Percentiles rank a stretch among this genome's conserved stretches.
Conservation (phyloP, 1,139 yeast species). For the Diutina catenulata region DNA sequence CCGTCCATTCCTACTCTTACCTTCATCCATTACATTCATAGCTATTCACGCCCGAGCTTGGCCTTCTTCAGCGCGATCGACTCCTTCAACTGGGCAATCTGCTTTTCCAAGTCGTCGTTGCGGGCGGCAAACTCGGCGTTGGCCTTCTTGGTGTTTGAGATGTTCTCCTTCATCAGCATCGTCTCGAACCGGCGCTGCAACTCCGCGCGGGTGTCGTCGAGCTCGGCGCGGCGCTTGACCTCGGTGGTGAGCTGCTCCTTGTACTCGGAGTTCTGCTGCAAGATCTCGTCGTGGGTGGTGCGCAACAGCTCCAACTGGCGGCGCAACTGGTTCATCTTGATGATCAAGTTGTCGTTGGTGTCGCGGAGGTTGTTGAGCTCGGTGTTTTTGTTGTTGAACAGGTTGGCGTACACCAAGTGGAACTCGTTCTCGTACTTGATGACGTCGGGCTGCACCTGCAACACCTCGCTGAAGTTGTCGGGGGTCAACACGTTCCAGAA, state of each 20-base stretch:
- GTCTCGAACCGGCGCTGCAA: slow-evolving; percentile 22
- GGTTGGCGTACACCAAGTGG: slow-evolving; percentile 29
- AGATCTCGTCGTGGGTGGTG: slow-evolving; percentile 28
- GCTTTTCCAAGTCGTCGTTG: slow-evolving; percentile 25
- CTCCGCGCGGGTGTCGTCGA: slow-evolving; percentile 7
- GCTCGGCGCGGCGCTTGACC: not conserved
- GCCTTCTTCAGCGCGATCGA: slow-evolving; percentile 11
- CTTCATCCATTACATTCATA: slow-evolving; percentile 10
- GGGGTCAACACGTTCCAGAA: slow-evolving; percentile 13
- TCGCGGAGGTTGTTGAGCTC: slow-evolving; percentile 30
- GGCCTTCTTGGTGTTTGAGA: slow-evolving; percentile 33
- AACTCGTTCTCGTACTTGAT: slow-evolving; percentile 35
- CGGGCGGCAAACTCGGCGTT: slow-evolving; percentile 29
- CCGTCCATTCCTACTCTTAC: slow-evolving; percentile 25
- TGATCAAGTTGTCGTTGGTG: slow-evolving; percentile 22
- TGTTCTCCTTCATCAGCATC: slow-evolving; percentile 34
- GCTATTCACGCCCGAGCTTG: slow-evolving; percentile 7
- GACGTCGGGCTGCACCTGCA: slow-evolving; percentile 16
- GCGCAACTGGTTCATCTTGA: slow-evolving; percentile 18
- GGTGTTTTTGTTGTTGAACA: slow-evolving; percentile 25
- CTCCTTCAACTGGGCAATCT: slow-evolving; percentile 15
- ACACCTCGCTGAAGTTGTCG: slow-evolving; percentile 11
- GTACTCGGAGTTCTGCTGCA: slow-evolving; percentile 23
- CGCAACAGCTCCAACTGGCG: slow-evolving; percentile 21
- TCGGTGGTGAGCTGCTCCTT: slow-evolving; percentile 13